Evolutionary conservation across 108 stramenopile genomes (phyloP).

Genomic region (Poteriospumella lacustris): DNA sequence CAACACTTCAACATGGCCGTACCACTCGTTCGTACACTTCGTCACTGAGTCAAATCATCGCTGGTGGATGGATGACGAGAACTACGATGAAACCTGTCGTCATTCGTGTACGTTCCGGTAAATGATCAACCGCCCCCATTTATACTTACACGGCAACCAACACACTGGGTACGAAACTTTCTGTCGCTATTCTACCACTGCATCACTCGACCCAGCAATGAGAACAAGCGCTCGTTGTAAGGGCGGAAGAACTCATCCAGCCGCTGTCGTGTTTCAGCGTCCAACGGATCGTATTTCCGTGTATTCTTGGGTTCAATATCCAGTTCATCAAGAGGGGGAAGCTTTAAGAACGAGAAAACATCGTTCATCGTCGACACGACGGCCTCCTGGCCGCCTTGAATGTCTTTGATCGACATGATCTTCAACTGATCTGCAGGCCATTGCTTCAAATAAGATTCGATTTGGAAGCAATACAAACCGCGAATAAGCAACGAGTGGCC

Average conservation of each 20-base stretch:
- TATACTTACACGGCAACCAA: too few species aligned
- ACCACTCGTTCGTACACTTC: too few species aligned
- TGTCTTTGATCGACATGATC: not conserved
- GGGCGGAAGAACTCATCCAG: constrained; percentile 46
- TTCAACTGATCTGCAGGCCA: not conserved
- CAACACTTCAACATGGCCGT: too few species aligned
- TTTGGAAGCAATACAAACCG: not conserved
- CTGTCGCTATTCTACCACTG: too few species aligned
- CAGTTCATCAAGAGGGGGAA: constrained; percentile 45
- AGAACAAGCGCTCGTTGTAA: constrained; percentile 35
- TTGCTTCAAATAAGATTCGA: not conserved
- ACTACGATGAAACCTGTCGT: too few species aligned
- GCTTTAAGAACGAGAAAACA: constrained; percentile 64
- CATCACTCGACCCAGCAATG: constrained; percentile 29
- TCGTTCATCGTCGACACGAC: constrained; percentile 5
- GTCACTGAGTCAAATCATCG: too few species aligned
- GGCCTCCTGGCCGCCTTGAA: not conserved
- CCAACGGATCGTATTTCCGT: constrained; percentile 37
- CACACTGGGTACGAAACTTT: too few species aligned
- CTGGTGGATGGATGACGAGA: too few species aligned
- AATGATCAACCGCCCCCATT: too few species aligned
- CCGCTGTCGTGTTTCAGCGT: constrained; percentile 14
- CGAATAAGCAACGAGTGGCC: not conserved
- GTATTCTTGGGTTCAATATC: constrained; percentile 44
- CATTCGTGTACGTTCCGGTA: too few species aligned